Evolutionary conservation across 345 rosid genomes (phyloP).

Genomic region (Rhodamnia argentea): DNA sequence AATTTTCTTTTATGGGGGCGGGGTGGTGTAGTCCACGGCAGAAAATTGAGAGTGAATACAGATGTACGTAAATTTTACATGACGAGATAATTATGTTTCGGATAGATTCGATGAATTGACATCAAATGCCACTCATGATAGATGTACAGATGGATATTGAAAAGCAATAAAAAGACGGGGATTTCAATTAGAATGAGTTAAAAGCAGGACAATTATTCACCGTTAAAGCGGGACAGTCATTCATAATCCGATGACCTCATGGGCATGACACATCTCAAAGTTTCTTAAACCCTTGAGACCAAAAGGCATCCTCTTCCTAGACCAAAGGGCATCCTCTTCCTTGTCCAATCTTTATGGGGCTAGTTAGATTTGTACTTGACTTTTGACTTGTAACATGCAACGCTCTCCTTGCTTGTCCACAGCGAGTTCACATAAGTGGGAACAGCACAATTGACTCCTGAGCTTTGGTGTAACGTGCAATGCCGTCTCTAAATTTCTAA

Average conservation of each 20-base stretch:
- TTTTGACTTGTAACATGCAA: neutral
- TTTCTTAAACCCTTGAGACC: neutral
- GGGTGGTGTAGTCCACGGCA: neutral
- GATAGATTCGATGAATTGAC: neutral
- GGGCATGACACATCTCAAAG: neutral
- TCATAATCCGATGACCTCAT: neutral
- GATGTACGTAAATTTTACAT: rapidly evolving
- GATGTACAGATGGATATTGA: too few species aligned
- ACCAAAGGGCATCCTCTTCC: neutral
- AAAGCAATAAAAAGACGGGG: neutral
- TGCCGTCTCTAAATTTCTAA: too few species aligned
- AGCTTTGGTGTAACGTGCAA: neutral
- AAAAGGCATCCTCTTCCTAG: neutral
- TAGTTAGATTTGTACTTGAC: neutral
- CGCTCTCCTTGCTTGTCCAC: too few species aligned
- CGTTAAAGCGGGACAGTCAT: neutral
- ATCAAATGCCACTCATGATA: neutral
- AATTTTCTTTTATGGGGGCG: neutral
- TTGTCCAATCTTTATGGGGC: rapidly evolving
- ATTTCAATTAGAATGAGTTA: neutral
- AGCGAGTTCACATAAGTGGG: rapidly evolving
- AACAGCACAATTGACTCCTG: rapidly evolving
- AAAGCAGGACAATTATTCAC: neutral
- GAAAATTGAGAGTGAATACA: neutral
- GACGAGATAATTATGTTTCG: neutral